Conservation (phyloP, 2,329 filamentous ascomycete genomes). For the Phialemonium atrogriseum region DNA sequence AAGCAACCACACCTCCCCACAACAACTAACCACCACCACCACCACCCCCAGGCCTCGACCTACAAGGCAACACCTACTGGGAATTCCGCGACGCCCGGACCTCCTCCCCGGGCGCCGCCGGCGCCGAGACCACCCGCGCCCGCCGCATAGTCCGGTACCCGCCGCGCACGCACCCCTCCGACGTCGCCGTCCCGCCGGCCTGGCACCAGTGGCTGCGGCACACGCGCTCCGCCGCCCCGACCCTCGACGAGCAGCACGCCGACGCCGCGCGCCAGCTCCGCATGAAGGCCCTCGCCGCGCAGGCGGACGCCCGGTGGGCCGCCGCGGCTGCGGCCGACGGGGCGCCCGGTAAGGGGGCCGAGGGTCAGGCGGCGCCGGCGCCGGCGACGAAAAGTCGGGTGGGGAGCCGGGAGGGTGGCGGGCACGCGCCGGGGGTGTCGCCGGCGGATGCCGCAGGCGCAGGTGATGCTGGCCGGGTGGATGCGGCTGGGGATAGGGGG, state of each 20-base stretch:
- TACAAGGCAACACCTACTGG: conserved; percentile 62
- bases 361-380: conserved; percentile 19
- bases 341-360: conserved; percentile 4
- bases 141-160: conserved; percentile 57
- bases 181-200: conserved; percentile 48
- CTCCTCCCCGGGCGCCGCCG: too few relatives aligned
- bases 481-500: conserved; percentile 8
- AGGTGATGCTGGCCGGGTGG: conserved; percentile 6
- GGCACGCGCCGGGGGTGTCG: conserved; percentile 7
- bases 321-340: conserved; percentile 20
- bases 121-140: conserved; percentile 36
- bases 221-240: conserved; percentile 45
- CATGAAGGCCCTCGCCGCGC: conserved; percentile 47
- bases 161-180: conserved; percentile 41
- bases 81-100: conserved; percentile 48
- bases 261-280: conserved; percentile 45
- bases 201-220: conserved; percentile 66
- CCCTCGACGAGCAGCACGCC: conserved; percentile 44
- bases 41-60: conserved; percentile 45
- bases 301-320: conserved; percentile 57
- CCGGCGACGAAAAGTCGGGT: too few relatives aligned
- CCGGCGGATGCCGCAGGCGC: conserved; percentile 9
- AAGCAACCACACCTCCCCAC: not conserved
- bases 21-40: conserved; percentile 1
- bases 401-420: conserved; percentile 9